Evolutionary conservation across 805 yeast genomes (phyloP), one percentile per base, ranked within the genome.

Genomic region (Metschnikowia shivogae): DNA sequence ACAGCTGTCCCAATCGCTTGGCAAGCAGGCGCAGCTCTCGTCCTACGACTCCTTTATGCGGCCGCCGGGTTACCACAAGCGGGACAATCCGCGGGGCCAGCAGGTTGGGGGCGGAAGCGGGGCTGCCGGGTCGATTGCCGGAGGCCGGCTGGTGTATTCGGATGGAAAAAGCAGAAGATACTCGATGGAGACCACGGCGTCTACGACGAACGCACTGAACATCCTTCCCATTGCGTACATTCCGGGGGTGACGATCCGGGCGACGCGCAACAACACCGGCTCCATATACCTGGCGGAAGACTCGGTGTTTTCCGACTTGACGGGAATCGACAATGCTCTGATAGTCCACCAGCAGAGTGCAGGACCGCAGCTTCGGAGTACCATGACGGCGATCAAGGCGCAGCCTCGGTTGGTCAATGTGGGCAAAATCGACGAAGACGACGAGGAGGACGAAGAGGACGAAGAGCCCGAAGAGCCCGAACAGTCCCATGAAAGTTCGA

Each of bases 141-240:
- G 41, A 19, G 24, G 24, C 32, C 36, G 55, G 36, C 36, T 31
- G 36, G n/a, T 31, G 34, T 12, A 3, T 5, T 39, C 39, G 53
- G 50, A 42, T 47, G 49, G 31, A 42, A 43, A 26, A 47, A 44
- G 27, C 37, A 48, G 52, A 43, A 59, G 74, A 41, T 59, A 65
- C 48, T 68, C 74, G 11, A 65, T 66, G 55, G 85, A 90, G 7
- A 77, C 86, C 27, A 78, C 89, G 6, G 78, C 83, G 11, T 68
- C 74, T 32, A 72, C 83, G 39, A 83, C 93, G 9, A 80, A 84
- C 55, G 95, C 95, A 4, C 86, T 95, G 11, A 89, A 90, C 63
- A 82, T 90, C 52, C 76, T 90, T 49, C 96, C 96, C 14, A 84
- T 92, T 46, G 96, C 96, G 2, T 90, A 89, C 60, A 87, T 90